These are phyloP conservation scores for Carex arenaria DNA, from an alignment of 202 grass and related monocot genomes.

Conservation along the genomic window DNA sequence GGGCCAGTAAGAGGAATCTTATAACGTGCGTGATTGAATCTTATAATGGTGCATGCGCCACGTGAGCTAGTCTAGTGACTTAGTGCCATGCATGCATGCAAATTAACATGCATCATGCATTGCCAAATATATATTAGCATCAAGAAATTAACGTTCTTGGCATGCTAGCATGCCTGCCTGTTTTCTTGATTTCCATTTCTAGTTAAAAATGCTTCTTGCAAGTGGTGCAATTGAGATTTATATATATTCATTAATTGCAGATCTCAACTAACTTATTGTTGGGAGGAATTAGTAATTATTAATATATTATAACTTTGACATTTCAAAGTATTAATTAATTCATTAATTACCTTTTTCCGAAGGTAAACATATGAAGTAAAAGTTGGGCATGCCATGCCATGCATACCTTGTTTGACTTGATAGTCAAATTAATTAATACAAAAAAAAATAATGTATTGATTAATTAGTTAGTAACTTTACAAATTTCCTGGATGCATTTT, in stretches of 20 bases:
- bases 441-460: not conserved
- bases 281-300: too few species aligned
- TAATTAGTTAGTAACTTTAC: not conserved
- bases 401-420: not conserved
- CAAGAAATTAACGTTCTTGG: not conserved
- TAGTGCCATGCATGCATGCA: slow-evolving; percentile 9
- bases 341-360: not conserved
- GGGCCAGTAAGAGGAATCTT: slow-evolving; percentile 7
- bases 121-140: not conserved
- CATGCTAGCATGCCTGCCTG: not conserved
- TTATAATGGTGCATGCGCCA: not conserved
- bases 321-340: not conserved
- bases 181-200: not conserved
- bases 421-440: not conserved
- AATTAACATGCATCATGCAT: not conserved
- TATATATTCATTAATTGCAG: too few species aligned
- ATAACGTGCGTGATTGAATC: slow-evolving; percentile 7
- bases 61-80: not conserved
- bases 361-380: not conserved
- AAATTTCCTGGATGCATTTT: too few species aligned
- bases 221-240: not conserved
- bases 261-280: not conserved
- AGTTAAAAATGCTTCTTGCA: not conserved
- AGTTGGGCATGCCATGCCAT: not conserved
- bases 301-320: not conserved